phyloP scores from a whole-genome alignment of 2,329 filamentous ascomycete species.

The Exophiala mesophila region DNA sequence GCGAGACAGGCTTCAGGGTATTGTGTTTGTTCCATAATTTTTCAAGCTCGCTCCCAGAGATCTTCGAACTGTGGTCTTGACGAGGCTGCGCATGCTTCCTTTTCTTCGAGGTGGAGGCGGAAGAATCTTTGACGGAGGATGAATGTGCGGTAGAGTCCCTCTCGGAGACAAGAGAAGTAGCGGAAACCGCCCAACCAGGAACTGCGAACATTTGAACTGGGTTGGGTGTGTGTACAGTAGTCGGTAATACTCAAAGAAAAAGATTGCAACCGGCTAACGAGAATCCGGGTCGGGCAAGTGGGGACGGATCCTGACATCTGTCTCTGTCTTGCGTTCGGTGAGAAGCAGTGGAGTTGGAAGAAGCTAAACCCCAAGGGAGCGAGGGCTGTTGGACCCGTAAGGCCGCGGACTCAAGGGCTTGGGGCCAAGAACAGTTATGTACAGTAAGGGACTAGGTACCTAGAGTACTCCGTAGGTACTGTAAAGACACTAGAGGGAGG shows the following conservation, averaged over 20 bases:
- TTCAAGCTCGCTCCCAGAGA: conserved; percentile 67
- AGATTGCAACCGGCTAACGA: conserved; percentile 5
- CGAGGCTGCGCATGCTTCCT: conserved; percentile 39
- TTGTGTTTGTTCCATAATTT: conserved; percentile 69
- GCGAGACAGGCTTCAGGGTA: conserved; percentile 12
- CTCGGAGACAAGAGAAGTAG: conserved; percentile 19
- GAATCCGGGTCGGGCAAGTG: no score
- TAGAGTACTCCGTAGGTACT: no score
- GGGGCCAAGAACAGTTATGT: no score
- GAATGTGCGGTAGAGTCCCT: conserved; percentile 27
- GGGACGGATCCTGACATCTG: no score
- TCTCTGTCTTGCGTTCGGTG: no score
- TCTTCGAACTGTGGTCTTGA: conserved; percentile 29
- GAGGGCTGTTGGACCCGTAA: no score
- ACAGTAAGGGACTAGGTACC: no score
- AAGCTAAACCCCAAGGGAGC: no score
- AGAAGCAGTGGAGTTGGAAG: no score
- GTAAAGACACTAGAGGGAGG: no score
- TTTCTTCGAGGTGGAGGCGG: conserved; percentile 41
- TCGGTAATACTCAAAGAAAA: conserved; percentile 7
- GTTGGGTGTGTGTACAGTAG: no score
- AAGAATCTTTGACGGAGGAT: conserved; percentile 26
- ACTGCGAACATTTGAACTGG: conserved; percentile 71
- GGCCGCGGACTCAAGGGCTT: no score
- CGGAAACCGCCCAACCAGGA: conserved; percentile 80